Base-by-base conservation (phyloP, 1,284 basidiomycete species). In the Irpex sp. region DNA sequence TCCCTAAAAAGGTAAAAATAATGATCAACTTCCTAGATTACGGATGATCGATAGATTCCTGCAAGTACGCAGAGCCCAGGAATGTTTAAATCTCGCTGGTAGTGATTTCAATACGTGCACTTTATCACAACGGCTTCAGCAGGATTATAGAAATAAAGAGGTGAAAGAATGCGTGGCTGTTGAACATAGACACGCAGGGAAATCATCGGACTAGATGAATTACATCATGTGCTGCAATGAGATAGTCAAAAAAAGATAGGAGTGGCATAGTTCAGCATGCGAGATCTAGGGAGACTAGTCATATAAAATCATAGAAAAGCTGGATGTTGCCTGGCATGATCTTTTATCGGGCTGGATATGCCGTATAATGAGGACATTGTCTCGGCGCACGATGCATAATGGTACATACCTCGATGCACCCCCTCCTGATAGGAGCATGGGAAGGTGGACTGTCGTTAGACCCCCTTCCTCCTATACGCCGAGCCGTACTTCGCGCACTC, bases 401-500 rank as follows among this genome's bases (percentile, higher is more conserved):
- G 19, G n/a, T 10, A 51, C 45, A 35, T 21, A 54, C 42, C 56
- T 37, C 58, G 56, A 18, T 12, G 8, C 57, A 16, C 23, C 23
- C 47, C 14, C 45, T n/a, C 39, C 18, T 19, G 57, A 18, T 48
- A 23, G 28, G 39, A 48, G 12, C 39, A 39, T 33, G 16, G 21
- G 12, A 10, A n/a, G 56, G 42, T 18, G 21, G n/a, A n/a, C 36
- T 18, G 48, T 21, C 14, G 9, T 14, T 14, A 18, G 52, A 14
- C 56, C 57, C 62, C 65, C 74, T 75, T 74, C 82, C 83, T 86
- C 74, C 78, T 80, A 84, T 77, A 78, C 82, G 75, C 77, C 73
- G 72, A 85, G 78, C 84, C 84, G 79, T 82, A 75, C 86, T 84
- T 83, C 79, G 83, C 78, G 75, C 80, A 80, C 79, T 82, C 82